Evolutionary conservation across 176 grass and related monocot species (phyloP).

Genomic region (Alloteropsis semialata): DNA sequence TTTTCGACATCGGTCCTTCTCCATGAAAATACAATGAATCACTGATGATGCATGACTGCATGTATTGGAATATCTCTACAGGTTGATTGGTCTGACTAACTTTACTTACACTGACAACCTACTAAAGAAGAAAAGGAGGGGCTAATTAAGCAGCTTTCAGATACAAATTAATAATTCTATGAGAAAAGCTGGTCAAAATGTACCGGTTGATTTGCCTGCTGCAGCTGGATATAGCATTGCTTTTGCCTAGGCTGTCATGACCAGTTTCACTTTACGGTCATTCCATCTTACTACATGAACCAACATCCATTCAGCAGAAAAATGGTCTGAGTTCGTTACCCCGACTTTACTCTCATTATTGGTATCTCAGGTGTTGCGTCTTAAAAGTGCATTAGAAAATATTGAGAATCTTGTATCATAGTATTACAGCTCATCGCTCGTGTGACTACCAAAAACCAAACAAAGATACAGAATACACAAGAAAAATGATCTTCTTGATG

Average conservation of each 20-base stretch:
- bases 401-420: constrained; percentile 14
- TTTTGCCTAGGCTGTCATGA: constrained; percentile 12
- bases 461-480: constrained; percentile 40
- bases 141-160: constrained; percentile 23
- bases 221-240: neutral
- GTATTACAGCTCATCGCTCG: constrained; percentile 33
- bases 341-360: neutral
- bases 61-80: constrained; percentile 30
- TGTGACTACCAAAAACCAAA: constrained; percentile 40
- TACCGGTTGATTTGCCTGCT: neutral
- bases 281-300: constrained; percentile 12
- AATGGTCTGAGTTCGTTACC: neutral
- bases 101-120: constrained; percentile 7
- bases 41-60: too few species aligned
- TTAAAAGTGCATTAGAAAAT: constrained; percentile 5
- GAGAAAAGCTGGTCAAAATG: constrained; percentile 18
- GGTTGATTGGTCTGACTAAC: constrained; percentile 2
- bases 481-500: constrained; percentile 13
- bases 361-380: neutral
- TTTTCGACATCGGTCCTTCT: constrained; percentile 19
- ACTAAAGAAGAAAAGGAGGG: constrained; percentile 1
- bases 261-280: neutral
- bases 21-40: constrained; percentile 27
- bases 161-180: neutral
- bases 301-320: neutral